These are phyloP conservation scores for Penicillium sp. DNA, from an alignment of 2,329 filamentous ascomycete genomes.

Conservation along the genomic window DNA sequence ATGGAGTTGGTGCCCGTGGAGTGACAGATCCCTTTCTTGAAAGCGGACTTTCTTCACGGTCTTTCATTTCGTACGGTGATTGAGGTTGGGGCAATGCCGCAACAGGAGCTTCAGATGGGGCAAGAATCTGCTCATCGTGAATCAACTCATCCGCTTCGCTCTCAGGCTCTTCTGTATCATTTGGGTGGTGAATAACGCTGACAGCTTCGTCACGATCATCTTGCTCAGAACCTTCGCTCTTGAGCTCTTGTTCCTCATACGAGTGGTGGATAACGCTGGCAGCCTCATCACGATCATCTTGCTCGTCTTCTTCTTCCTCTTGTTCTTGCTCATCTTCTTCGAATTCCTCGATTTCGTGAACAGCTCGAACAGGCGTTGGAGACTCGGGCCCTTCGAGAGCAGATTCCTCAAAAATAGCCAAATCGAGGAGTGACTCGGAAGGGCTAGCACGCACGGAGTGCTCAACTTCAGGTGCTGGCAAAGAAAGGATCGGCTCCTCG, in stretches of 20 bases:
- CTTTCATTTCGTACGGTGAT: conserved; percentile 19
- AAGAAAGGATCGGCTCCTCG: background rate
- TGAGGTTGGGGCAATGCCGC: conserved; percentile 12
- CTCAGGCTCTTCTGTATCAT: conserved; percentile 18
- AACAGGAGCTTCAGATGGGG: conserved; percentile 15
- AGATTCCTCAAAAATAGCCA: background rate
- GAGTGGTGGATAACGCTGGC: background rate
- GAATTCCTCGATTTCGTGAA: background rate
- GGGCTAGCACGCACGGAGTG: background rate
- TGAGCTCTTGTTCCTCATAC: background rate
- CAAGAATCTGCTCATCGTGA: conserved; percentile 20
- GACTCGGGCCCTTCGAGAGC: background rate
- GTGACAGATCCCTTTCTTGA: conserved; percentile 12
- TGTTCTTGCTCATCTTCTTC: background rate
- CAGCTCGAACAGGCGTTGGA: background rate
- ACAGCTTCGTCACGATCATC: background rate
- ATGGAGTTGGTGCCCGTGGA: conserved; percentile 23
- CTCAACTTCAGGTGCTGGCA: background rate
- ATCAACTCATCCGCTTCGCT: conserved; percentile 17
- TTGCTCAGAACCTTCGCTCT: background rate
- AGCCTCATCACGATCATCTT: background rate
- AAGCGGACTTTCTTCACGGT: conserved; percentile 17
- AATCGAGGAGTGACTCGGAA: background rate
- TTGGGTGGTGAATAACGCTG: background rate
- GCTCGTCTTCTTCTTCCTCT: background rate